A percentile compares a stretch with the other conserved stretches of the same genome.
Evolutionary conservation across 2,329 filamentous ascomycete genomes (phyloP).

Genomic region (Chaetomiaceae sp.): DNA sequence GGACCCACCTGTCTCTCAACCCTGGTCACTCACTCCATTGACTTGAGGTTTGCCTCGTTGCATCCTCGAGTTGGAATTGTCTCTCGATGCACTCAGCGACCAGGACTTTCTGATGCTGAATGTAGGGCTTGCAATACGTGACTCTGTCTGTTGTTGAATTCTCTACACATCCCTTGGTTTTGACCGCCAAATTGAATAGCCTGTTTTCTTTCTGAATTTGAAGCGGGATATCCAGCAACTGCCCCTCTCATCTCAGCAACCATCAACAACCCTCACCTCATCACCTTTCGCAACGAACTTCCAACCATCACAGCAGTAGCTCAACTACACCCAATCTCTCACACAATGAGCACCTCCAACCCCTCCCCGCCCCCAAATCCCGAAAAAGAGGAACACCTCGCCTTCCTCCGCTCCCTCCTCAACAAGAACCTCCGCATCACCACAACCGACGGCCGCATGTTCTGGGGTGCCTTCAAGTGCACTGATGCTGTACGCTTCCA

Average conservation of each 20-base stretch:
- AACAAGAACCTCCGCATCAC: slow-evolving; percentile 76
- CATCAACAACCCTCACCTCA: too few species aligned
- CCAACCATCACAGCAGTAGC: neutral
- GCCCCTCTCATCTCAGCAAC: too few species aligned
- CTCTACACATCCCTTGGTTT: too few species aligned
- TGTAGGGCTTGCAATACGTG: too few species aligned
- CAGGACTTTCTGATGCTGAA: too few species aligned
- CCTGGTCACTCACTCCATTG: neutral
- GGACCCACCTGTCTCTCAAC: neutral
- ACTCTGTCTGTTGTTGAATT: too few species aligned
- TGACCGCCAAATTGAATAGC: too few species aligned
- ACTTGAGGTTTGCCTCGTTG: too few species aligned
- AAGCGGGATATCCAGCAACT: too few species aligned
- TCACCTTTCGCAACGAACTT: neutral
- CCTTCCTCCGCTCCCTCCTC: slow-evolving; percentile 62
- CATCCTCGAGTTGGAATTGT: neutral
- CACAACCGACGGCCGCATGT: slow-evolving; percentile 79
- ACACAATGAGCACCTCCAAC: slow-evolving; percentile 1
- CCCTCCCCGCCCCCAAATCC: neutral
- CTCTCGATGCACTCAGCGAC: too few species aligned
- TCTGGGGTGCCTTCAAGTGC: slow-evolving; percentile 88
- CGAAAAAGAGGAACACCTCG: slow-evolving; percentile 45
- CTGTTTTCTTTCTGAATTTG: too few species aligned
- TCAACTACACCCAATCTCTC: too few species aligned
- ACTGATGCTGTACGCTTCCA: slow-evolving; percentile 69